Conservation (phyloP, 345 rosid species). For the Hevea brasiliensis region DNA sequence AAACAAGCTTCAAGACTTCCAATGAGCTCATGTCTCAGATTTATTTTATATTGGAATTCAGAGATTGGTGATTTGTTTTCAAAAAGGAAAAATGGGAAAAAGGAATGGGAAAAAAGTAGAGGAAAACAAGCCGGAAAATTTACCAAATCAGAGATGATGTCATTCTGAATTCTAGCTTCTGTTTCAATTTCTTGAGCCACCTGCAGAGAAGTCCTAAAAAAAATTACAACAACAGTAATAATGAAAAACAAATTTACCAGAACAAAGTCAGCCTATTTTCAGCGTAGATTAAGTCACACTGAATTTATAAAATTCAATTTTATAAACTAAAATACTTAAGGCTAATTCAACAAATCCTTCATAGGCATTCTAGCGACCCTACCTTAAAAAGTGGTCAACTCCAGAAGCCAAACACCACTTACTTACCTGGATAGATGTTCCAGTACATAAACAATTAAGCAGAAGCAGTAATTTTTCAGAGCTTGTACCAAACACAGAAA, state of each 20-base stretch:
- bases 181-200: slow-evolving; percentile 43
- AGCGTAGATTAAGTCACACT: too few species aligned
- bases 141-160: slow-evolving; percentile 30
- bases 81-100: neutral
- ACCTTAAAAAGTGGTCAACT: neutral
- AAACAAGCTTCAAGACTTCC: neutral
- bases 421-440: too few species aligned
- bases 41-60: neutral
- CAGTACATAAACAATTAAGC: too few species aligned
- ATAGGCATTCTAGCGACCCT: neutral
- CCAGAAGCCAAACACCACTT: neutral
- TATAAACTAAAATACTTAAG: neutral
- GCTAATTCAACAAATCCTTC: neutral
- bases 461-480: too few species aligned
- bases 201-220: slow-evolving; percentile 10
- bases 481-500: too few species aligned
- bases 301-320: neutral
- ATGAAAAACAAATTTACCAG: neutral
- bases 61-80: neutral
- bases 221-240: neutral
- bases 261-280: too few species aligned
- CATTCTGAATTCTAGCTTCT: slow-evolving; percentile 36
- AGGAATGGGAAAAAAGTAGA: neutral
- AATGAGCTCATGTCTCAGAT: neutral
- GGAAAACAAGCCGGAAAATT: neutral